Conservation (phyloP, 176 grass and related monocot genomes). For the Carex pumila region DNA sequence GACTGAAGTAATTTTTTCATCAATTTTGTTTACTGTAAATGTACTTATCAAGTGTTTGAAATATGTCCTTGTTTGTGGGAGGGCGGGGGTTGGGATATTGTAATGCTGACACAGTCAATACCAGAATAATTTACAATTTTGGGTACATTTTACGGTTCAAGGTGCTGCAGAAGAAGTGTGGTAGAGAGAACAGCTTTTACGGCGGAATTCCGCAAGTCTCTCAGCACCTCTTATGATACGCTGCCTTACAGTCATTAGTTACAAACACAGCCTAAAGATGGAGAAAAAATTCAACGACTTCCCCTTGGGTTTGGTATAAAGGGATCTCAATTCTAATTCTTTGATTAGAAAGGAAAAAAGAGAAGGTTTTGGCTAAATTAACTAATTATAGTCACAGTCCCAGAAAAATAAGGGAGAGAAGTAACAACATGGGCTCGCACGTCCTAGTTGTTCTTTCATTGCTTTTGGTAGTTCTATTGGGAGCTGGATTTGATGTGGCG, state of each 20-base stretch:
- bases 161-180: background rate
- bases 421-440: slow-evolving; percentile 7
- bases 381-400: slow-evolving; percentile 16
- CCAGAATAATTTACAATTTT: background rate
- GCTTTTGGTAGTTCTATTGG: slow-evolving; percentile 15
- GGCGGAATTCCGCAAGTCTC: slow-evolving; percentile 1
- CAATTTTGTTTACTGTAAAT: background rate
- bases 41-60: background rate
- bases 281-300: background rate
- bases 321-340: background rate
- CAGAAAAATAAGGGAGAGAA: slow-evolving; percentile 18
- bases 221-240: slow-evolving; percentile 15
- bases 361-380: background rate
- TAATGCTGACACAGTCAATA: background rate
- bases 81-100: background rate
- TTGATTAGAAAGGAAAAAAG: background rate
- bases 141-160: background rate
- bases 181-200: background rate
- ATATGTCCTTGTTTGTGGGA: background rate
- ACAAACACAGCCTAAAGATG: slow-evolving; percentile 11
- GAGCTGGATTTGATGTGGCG: background rate
- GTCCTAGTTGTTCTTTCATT: slow-evolving; percentile 28
- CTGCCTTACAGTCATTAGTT: slow-evolving; percentile 8
- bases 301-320: background rate
- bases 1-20: background rate